Conservation (phyloP, 352 stramenopile species). For the Lagenidium sp. region DNA sequence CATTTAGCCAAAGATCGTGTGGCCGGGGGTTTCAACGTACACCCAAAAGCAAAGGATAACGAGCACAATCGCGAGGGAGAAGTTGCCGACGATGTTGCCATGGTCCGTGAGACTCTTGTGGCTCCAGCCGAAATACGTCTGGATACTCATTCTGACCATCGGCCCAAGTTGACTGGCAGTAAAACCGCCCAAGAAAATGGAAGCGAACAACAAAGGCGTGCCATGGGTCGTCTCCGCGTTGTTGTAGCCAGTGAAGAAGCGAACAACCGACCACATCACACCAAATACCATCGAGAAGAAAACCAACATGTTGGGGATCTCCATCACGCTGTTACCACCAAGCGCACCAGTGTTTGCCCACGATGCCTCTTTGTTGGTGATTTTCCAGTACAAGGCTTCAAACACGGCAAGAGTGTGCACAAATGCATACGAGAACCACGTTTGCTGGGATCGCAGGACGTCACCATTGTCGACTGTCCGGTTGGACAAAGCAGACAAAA, state of each 20-base stretch:
- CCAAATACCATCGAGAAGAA: constrained; percentile 59
- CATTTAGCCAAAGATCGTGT: constrained; percentile 26
- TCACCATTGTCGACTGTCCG: constrained; percentile 68
- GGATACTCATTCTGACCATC: constrained; percentile 65
- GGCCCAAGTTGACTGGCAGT: constrained; percentile 44
- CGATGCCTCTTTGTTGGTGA: constrained; percentile 58
- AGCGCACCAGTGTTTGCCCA: constrained; percentile 62
- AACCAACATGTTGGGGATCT: constrained; percentile 57
- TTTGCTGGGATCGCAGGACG: constrained; percentile 62
- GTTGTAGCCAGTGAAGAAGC: constrained; percentile 68
- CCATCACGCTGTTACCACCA: constrained; percentile 55
- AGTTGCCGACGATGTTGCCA: constrained; percentile 64
- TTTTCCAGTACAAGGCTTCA: constrained; percentile 68
- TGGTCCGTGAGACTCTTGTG: constrained; percentile 73
- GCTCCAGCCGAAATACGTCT: constrained; percentile 73
- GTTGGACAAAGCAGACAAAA: constrained; percentile 59
- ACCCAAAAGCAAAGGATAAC: constrained; percentile 67
- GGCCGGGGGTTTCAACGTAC: constrained; percentile 64
- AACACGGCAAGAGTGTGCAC: constrained; percentile 67
- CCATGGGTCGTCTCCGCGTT: constrained; percentile 52
- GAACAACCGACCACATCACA: constrained; percentile 49
- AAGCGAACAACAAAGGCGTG: constrained; percentile 53
- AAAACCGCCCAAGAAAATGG: constrained; percentile 53
- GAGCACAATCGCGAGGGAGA: constrained; percentile 50
- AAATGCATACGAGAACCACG: constrained; percentile 74